Evolutionary conservation across 1,284 basidiomycete species (phyloP).

Genomic region (Amylostereum areolatum): DNA sequence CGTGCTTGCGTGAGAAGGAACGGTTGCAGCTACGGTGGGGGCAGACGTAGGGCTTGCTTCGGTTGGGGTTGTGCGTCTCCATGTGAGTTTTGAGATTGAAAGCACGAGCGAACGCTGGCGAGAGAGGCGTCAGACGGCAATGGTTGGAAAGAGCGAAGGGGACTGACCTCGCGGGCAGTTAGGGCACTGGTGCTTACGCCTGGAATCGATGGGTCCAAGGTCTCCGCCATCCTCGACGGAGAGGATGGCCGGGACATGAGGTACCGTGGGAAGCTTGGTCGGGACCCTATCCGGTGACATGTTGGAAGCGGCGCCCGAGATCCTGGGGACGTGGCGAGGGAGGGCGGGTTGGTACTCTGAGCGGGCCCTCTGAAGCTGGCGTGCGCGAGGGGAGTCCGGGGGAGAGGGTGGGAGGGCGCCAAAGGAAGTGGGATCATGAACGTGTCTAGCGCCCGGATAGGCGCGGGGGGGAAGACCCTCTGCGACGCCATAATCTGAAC

Average conservation of each 20-base stretch:
- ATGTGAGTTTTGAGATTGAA: conserved; percentile 90
- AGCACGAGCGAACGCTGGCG: conserved; percentile 76
- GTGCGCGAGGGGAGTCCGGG: conserved; percentile 21
- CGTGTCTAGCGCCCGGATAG: conserved; percentile 34
- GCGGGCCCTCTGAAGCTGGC: conserved; percentile 23
- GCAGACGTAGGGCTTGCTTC: conserved; percentile 80
- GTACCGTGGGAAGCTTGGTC: conserved; percentile 35
- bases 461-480: conserved; percentile 30
- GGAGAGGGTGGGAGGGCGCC: conserved; percentile 54
- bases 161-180: conserved; percentile 62
- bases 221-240: conserved; percentile 29
- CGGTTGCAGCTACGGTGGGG: conserved; percentile 76
- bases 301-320: conserved; percentile 53
- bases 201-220: conserved; percentile 46
- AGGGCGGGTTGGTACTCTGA: conserved; percentile 39
- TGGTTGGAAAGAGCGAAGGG: conserved; percentile 8
- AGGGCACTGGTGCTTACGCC: conserved; percentile 68
- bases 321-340: conserved; percentile 28
- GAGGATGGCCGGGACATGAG: conserved; percentile 32
- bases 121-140: conserved; percentile 11
- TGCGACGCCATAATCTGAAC: conserved; percentile 44
- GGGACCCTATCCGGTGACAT: conserved; percentile 30
- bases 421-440: conserved; percentile 43
- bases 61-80: conserved; percentile 84
- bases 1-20: conserved; percentile 87